A percentile compares a stretch with the other conserved stretches of the same genome.
These are phyloP conservation scores for Alternaria rosae DNA, from an alignment of 2,329 filamentous ascomycete genomes.

Conservation along the genomic window DNA sequence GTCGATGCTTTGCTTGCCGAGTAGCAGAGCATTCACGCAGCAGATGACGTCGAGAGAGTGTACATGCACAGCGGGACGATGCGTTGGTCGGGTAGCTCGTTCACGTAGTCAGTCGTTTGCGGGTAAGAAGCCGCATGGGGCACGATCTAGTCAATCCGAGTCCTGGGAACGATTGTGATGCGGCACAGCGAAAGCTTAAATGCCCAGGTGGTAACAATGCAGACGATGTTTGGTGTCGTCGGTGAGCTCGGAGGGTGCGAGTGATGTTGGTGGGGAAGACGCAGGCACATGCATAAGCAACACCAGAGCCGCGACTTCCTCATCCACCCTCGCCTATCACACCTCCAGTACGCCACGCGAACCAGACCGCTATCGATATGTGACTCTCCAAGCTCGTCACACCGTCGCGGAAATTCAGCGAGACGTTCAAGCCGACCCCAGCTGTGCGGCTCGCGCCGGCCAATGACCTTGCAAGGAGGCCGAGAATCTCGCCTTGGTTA, in stretches of 20 bases:
- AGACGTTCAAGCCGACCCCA: conserved; percentile 35
- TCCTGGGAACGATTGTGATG: conserved; percentile 8
- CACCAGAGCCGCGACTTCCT: conserved; percentile 12
- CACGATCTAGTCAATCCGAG: conserved; percentile 8
- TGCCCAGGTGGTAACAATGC: neutral
- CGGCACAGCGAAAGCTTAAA: conserved; percentile 10
- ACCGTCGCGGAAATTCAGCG: conserved; percentile 27
- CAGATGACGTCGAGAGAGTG: conserved; percentile 5
- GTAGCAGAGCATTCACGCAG: conserved; percentile 6
- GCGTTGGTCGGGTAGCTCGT: conserved; percentile 13
- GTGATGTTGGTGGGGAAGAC: conserved; percentile 6
- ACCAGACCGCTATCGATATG: conserved; percentile 22
- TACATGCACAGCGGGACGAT: conserved; percentile 12
- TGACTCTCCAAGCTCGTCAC: conserved; percentile 25
- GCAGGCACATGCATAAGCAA: conserved; percentile 28
- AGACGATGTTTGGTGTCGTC: conserved; percentile 7
- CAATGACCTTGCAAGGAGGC: conserved; percentile 25
- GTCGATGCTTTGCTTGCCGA: neutral
- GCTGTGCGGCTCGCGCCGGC: conserved; percentile 29
- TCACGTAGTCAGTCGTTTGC: conserved; percentile 7
- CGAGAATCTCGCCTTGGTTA: conserved; percentile 31
- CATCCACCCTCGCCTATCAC: conserved; percentile 15
- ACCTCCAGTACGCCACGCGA: conserved; percentile 19
- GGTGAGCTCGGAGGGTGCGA: conserved; percentile 9
- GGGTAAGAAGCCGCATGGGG: conserved; percentile 13